Percentiles rank a stretch among this genome's conserved stretches.
Evolutionary conservation across 352 stramenopile species (phyloP).

Genomic region (Pythium dissimile): DNA sequence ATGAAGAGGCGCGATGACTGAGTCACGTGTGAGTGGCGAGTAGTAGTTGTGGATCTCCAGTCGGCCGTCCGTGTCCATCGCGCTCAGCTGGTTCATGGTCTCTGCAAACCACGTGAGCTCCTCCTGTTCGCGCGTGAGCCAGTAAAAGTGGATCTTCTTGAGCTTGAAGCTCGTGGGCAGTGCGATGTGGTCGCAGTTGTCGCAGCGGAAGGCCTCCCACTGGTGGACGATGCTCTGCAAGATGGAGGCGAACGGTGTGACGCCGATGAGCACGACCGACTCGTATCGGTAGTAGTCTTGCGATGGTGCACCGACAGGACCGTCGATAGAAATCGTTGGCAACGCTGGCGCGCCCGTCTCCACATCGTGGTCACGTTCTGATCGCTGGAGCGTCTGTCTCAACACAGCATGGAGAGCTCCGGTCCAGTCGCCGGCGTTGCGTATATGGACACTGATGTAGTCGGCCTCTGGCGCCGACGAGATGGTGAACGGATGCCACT

Average conservation of each 20-base stretch:
- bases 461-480: slow-evolving; percentile 76
- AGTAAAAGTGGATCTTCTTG: slow-evolving; percentile 86
- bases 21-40: slow-evolving; percentile 61
- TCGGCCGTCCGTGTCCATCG: slow-evolving; percentile 64
- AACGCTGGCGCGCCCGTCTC: slow-evolving; percentile 34
- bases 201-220: slow-evolving; percentile 55
- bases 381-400: slow-evolving; percentile 35
- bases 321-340: slow-evolving; percentile 52
- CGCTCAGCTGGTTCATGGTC: slow-evolving; percentile 75
- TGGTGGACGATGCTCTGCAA: slow-evolving; percentile 65
- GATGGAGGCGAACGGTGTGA: slow-evolving; percentile 75
- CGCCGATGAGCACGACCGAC: slow-evolving; percentile 64
- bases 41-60: slow-evolving; percentile 84
- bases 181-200: slow-evolving; percentile 44
- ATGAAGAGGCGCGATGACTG: slow-evolving; percentile 58
- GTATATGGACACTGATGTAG: slow-evolving; percentile 67
- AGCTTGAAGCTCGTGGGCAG: slow-evolving; percentile 66
- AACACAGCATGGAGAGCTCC: slow-evolving; percentile 45
- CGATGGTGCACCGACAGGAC: slow-evolving; percentile 49
- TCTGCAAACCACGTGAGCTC: slow-evolving; percentile 59
- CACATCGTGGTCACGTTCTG: slow-evolving; percentile 16
- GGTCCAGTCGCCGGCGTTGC: slow-evolving; percentile 68
- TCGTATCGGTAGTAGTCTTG: slow-evolving; percentile 62
- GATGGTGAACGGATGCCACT: slow-evolving; percentile 91
- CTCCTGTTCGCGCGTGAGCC: slow-evolving; percentile 72